Evolutionary conservation across 228 moss, liverwort and hornwort species (phyloP), one percentile per base, ranked within the genome.

Genomic region (Sphagnum fallax): DNA sequence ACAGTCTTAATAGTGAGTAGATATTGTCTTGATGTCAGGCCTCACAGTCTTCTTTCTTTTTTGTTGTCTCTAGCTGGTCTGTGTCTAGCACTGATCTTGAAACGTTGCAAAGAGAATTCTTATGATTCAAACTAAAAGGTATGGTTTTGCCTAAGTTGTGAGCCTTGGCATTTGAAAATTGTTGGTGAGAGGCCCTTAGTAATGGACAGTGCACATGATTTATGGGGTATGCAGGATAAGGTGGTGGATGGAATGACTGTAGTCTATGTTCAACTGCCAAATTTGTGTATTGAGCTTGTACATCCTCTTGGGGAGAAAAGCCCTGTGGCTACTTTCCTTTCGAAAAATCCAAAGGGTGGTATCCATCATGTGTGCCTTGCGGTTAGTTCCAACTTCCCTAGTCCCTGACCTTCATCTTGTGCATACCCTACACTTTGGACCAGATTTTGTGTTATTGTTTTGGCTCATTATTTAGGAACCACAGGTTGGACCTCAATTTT

Each of bases 261-360:
- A 15, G 88, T 95, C 4, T 92, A 88, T 50, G 91, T 92, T 51
- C 84, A 81, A 14, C 63, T 95, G 63, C 84, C 90, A 18, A 94
- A 91, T 57, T 71, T 95, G 2, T 75, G 76, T 65, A 84, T 95
- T 66, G 94, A 95, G 80, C 83, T 92, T 0, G 58, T 94, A 10
- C 91, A 94, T 62, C 94, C 94, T 5, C 62, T 76, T 69, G 80
- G 75, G 10, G 75, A 74, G 5, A 70, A 83, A 1, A 79, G 90
- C 5, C 86, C 92, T 59, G 63, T 95, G 8, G 75, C 90, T 0
- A 86, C 87, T 51, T 95, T 91, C 52, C 82, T 95, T 2, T 78
- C 65, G 50, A 76, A 67, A 13, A 86, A 94, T 64, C 94, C 94
- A n/a, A 81, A 76, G 32, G 91, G 90, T 3, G 94, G 94, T 61